These are phyloP conservation scores for Boletus patriciae DNA, from an alignment of 768 basidiomycete species.

Conservation along the genomic window DNA sequence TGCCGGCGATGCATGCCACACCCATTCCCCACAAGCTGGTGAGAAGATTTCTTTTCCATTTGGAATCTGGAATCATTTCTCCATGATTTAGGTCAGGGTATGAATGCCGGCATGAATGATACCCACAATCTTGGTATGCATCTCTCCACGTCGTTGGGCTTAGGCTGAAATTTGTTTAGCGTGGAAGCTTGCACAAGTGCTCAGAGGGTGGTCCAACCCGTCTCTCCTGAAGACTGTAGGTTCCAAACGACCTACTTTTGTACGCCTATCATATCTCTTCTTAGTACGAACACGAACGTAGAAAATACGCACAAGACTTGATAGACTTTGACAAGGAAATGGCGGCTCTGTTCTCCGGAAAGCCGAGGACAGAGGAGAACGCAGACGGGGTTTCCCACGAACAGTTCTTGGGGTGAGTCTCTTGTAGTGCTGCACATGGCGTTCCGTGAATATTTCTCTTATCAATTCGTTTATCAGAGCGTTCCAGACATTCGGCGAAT, in stretches of 20 bases:
- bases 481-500: constrained; percentile 39
- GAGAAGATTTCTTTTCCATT: neutral
- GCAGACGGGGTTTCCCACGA: constrained; percentile 36
- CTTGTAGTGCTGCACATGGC: neutral
- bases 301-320: constrained; percentile 68
- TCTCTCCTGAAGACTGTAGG: constrained; percentile 42
- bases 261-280: neutral
- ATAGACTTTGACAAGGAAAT: constrained; percentile 71
- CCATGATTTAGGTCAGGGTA: constrained; percentile 57
- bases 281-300: constrained; percentile 69
- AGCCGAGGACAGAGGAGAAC: constrained; percentile 50
- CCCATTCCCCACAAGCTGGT: constrained; percentile 65
- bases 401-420: constrained; percentile 36
- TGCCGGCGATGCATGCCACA: constrained; percentile 71
- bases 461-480: constrained; percentile 24
- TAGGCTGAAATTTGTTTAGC: constrained; percentile 46
- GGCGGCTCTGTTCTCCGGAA: constrained; percentile 65
- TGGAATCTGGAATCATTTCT: neutral
- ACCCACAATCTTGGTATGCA: constrained; percentile 62
- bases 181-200: constrained; percentile 50
- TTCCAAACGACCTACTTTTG: neutral
- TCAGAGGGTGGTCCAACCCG: constrained; percentile 41
- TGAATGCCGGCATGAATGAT: constrained; percentile 79
- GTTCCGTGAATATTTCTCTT: neutral
- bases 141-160: constrained; percentile 27